These are phyloP conservation scores for Acacia pycnantha DNA, from an alignment of 331 rosid species.

Conservation along the genomic window DNA sequence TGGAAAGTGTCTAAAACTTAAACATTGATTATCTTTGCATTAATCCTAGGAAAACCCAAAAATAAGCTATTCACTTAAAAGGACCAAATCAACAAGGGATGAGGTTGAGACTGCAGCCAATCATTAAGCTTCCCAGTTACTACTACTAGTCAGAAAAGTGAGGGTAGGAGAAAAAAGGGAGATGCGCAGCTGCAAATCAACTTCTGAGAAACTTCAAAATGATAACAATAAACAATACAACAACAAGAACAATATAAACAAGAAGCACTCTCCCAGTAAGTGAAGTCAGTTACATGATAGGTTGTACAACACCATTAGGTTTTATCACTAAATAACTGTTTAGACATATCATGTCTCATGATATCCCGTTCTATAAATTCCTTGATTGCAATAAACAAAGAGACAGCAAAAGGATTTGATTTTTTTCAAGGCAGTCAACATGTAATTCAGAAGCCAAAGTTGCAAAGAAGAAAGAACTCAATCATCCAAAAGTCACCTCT, in stretches of 20 bases:
- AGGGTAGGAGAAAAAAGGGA: not conserved
- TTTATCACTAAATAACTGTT: not conserved
- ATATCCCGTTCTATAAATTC: not conserved
- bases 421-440: not conserved
- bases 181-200: not conserved
- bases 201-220: not conserved
- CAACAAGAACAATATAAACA: not conserved
- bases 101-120: not conserved
- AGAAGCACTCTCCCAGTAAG: not conserved
- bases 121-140: not conserved
- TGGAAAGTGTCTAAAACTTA: not conserved
- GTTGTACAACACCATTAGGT: not conserved
- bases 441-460: not conserved
- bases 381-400: not conserved
- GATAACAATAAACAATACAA: not conserved
- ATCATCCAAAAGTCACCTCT: not conserved
- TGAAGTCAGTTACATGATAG: not conserved
- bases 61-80: constrained; percentile 11
- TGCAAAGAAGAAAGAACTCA: not conserved
- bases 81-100: not conserved
- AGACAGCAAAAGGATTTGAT: not conserved
- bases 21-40: not conserved
- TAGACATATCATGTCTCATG: not conserved
- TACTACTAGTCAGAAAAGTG: not conserved
- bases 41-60: not conserved